These are phyloP conservation scores for Penicillium sp. DNA, from an alignment of 2,329 filamentous ascomycete species.

Conservation along the genomic window DNA sequence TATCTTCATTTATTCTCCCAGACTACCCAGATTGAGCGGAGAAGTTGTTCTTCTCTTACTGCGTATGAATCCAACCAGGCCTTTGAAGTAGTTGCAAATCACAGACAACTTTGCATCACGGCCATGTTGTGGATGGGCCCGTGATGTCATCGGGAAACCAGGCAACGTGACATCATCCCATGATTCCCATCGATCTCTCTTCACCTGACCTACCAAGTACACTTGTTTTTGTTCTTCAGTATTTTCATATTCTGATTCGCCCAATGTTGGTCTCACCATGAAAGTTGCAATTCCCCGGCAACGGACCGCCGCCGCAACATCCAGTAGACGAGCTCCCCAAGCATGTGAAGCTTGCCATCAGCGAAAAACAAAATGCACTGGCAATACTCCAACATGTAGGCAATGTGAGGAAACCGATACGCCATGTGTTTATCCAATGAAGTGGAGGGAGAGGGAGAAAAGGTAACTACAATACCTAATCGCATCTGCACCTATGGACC, in stretches of 20 bases:
- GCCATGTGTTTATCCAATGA: slow-evolving; percentile 39
- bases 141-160: not conserved
- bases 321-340: slow-evolving; percentile 32
- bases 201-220: slow-evolving; percentile 4
- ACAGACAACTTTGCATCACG: too few relatives aligned
- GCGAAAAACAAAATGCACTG: slow-evolving; percentile 46
- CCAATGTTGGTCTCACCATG: not conserved
- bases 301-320: slow-evolving; percentile 15
- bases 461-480: slow-evolving; percentile 27
- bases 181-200: too few relatives aligned
- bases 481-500: not conserved
- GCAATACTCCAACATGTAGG: slow-evolving; percentile 40
- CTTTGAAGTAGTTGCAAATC: too few relatives aligned
- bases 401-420: slow-evolving; percentile 41
- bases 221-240: not conserved
- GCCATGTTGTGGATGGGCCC: not conserved
- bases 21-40: too few relatives aligned
- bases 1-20: too few relatives aligned
- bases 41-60: too few relatives aligned
- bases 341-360: slow-evolving; percentile 44
- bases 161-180: not conserved
- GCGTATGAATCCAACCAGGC: too few relatives aligned
- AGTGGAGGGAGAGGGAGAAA: slow-evolving; percentile 39
- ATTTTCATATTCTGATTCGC: not conserved
- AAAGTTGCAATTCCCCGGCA: slow-evolving; percentile 36